phyloP scores from a whole-genome alignment of 352 stramenopile species.

The Phytophthora sojae region DNA sequence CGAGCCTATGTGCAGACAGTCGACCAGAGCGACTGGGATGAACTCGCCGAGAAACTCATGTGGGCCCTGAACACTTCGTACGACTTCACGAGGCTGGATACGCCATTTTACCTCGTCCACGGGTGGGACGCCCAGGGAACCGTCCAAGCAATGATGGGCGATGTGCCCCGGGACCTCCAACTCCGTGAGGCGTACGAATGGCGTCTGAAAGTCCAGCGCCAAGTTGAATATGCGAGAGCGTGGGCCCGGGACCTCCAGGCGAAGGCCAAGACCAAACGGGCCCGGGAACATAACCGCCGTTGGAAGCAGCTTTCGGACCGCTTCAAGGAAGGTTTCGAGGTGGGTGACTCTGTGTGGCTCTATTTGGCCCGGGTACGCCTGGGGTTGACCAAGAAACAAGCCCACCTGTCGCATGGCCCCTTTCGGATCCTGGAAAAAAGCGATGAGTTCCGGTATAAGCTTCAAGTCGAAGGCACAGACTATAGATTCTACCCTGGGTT shows the following conservation, averaged over 20 bases:
- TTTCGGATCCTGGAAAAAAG: constrained; percentile 6
- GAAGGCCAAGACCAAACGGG: not conserved
- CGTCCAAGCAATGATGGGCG: constrained; percentile 3
- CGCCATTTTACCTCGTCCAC: constrained; percentile 27
- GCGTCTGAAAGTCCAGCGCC: constrained; percentile 3
- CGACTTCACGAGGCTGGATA: constrained; percentile 15
- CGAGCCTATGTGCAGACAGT: constrained; percentile 27
- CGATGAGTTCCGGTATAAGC: not conserved
- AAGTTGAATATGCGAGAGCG: constrained; percentile 6
- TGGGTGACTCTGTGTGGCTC: constrained; percentile 9
- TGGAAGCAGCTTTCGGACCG: constrained; percentile 10
- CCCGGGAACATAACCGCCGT: not conserved
- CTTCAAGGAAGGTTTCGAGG: not conserved
- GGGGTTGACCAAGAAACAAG: constrained; percentile 10
- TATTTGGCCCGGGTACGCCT: constrained; percentile 5
- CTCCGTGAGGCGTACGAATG: constrained; percentile 9
- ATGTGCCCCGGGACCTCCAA: not conserved
- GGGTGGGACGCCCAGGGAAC: constrained; percentile 27
- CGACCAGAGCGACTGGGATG: constrained; percentile 42
- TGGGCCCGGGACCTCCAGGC: constrained; percentile 11
- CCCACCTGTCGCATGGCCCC: constrained; percentile 9
- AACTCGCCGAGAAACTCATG: constrained; percentile 31
- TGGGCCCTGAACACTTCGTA: constrained; percentile 31
- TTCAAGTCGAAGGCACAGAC: not conserved
- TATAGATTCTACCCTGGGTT: not conserved